Conservation (phyloP, 257 asterid species). For the Scutellaria baicalensis region DNA sequence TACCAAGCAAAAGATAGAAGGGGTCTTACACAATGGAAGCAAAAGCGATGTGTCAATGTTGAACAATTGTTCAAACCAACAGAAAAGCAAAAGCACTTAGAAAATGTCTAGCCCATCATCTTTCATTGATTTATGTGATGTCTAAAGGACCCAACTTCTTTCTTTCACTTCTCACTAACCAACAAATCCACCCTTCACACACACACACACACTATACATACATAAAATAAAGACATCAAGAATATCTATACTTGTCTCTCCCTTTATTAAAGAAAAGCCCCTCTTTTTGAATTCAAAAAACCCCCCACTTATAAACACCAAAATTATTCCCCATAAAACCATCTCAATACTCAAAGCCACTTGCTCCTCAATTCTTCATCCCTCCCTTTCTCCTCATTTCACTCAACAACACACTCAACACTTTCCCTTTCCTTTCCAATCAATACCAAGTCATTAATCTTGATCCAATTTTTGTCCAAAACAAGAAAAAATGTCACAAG, state of each 20-base stretch:
- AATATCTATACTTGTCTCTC: constrained; percentile 49
- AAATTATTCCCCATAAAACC: background rate
- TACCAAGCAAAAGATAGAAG: constrained; percentile 11
- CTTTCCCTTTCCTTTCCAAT: background rate
- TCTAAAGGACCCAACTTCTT: constrained; percentile 24
- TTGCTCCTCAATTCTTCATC: constrained; percentile 1
- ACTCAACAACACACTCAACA: background rate
- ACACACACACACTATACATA: too few relatives aligned
- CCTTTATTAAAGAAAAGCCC: constrained; percentile 58
- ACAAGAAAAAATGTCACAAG: constrained; percentile 39
- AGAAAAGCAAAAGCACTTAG: constrained; percentile 29
- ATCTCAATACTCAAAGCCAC: background rate
- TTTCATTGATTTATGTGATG: constrained; percentile 31
- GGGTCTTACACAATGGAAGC: constrained; percentile 7
- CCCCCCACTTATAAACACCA: background rate
- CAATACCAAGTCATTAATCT: background rate
- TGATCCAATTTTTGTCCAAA: background rate
- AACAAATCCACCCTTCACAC: constrained; percentile 20
- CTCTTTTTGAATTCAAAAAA: constrained; percentile 40
- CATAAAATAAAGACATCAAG: constrained; percentile 28
- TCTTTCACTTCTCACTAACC: constrained; percentile 33
- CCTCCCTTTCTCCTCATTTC: constrained; percentile 12
- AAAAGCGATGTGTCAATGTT: constrained; percentile 29
- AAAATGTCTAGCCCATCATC: constrained; percentile 2
- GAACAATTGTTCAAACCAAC: constrained; percentile 30